Evolutionary conservation across 2,329 filamentous ascomycete genomes (phyloP).

Genomic region (Verticillium nubilum): DNA sequence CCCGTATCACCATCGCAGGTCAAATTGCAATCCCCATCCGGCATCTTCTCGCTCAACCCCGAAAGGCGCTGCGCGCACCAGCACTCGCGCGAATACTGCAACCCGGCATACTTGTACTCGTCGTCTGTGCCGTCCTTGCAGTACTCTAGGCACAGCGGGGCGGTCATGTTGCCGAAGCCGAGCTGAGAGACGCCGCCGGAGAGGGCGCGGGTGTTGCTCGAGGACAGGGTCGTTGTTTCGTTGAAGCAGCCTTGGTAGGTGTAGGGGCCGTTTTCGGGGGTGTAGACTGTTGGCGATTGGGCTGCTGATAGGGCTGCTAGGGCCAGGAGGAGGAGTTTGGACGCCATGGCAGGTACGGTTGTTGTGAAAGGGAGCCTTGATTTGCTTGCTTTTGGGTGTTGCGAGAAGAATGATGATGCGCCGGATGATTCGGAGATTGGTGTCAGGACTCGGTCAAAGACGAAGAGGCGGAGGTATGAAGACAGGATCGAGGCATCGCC

Average conservation of each 20-base stretch:
- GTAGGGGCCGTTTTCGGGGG: slow-evolving; percentile 30
- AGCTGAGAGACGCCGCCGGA: slow-evolving; percentile 33
- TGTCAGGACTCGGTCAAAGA: neutral
- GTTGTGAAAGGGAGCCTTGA: neutral
- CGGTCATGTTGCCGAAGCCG: slow-evolving; percentile 42
- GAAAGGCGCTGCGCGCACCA: slow-evolving; percentile 51
- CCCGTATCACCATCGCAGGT: slow-evolving; percentile 47
- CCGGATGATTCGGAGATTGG: neutral
- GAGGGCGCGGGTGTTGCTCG: slow-evolving; percentile 37
- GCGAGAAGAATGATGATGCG: neutral
- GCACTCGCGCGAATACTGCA: slow-evolving; percentile 54
- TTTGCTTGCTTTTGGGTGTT: neutral
- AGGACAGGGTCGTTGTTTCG: slow-evolving; percentile 43
- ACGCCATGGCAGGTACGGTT: neutral
- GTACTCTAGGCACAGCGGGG: slow-evolving; percentile 43
- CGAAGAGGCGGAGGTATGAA: neutral
- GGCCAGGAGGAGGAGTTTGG: slow-evolving; percentile 7
- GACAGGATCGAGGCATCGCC: neutral
- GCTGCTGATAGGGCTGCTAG: slow-evolving; percentile 11
- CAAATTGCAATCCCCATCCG: slow-evolving; percentile 42
- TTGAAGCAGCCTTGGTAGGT: slow-evolving; percentile 53
- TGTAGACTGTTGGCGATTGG: slow-evolving; percentile 22
- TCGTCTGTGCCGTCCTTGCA: slow-evolving; percentile 33
- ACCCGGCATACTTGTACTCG: slow-evolving; percentile 43
- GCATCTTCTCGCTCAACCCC: slow-evolving; percentile 36